Percentiles rank a stretch among this genome's conserved stretches.
These are phyloP conservation scores for Zea mays DNA, from an alignment of 176 grass and related monocot species.

Conservation along the genomic window Zm-B73-REFERENCE-NAM-5.0 NC_050097.1:107865501-107866000, in stretches of 20 bases:
- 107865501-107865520: background rate
- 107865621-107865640: background rate
- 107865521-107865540: background rate
- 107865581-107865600: background rate
- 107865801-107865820: background rate
- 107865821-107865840: background rate
- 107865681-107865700: background rate
- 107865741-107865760: background rate
- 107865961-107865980: background rate
- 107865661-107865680: background rate
- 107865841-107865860: background rate
- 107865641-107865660: background rate
- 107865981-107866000: background rate
- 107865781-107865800: background rate
- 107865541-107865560: background rate
- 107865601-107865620: background rate
- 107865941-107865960: background rate
- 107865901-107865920: background rate
- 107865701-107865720: background rate
- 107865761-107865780: no score
- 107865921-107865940: background rate
- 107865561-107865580: background rate
- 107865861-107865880: background rate
- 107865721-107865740: background rate
- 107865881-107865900: background rate